Evolutionary conservation across 495 filamentous ascomycete species (phyloP), one percentile per base, ranked within the genome.

Genomic region (Xylaria palmicola): DNA sequence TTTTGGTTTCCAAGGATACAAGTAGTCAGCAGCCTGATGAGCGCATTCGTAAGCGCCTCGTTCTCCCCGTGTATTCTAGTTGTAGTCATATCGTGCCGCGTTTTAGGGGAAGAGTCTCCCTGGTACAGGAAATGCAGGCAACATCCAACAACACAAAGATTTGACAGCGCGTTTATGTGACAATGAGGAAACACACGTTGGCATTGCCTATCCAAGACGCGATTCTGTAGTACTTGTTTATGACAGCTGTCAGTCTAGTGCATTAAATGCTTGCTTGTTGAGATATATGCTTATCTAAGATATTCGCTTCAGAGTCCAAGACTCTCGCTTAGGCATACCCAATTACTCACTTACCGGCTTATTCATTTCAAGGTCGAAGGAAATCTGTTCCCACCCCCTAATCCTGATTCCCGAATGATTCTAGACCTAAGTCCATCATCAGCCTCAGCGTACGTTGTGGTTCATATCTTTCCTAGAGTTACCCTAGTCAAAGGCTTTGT

Each of bases 1-100:
- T 52, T 19, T 60, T 52, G 24, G 52, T 26, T 13, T 34, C 22
- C n/a, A 32, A 32, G 19, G n/a, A 59, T 43, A 43, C 44, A 26
- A 36, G 24, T 34, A 15, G 51, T 37, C 37, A 60, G 57, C 57
- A 27, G 2, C 6, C 22, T 57, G 19, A 22, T 32, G 12, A 32
- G 20, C 27, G 17, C 27, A 22, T 44, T 26, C 6, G 8, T 12
- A 24, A 20, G 37, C 10, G 19, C 36, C 22, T 48, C 1, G 4
- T 22, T 20, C 20, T 22, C 1, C 15, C 24, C 26, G 1, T 55
- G 12, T 20, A 40, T n/a, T n/a, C n/a, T n/a, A n/a, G n/a, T n/a
- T n/a, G n/a, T n/a, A n/a, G n/a, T 41, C 15, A n/a, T 22, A 12
- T 43, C n/a, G 15, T 22, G 27, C 52, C 37, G 20, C 44, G 13